Percentiles rank a stretch among this genome's conserved stretches.
Evolutionary conservation across 2,329 filamentous ascomycete species (phyloP).

Genomic region (Incumbomyces delicatus): DNA sequence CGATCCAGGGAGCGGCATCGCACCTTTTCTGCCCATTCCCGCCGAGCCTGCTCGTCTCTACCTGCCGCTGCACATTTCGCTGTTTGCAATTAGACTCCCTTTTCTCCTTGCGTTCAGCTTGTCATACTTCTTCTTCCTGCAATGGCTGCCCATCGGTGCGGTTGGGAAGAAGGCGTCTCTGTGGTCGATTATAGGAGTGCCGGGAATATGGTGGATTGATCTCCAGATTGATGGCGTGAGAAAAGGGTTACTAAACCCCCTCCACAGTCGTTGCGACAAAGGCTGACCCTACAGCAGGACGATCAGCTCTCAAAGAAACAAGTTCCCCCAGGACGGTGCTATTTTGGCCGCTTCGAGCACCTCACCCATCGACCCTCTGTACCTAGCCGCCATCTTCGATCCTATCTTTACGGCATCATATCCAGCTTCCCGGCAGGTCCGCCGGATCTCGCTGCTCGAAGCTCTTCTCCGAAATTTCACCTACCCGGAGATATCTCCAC

Average conservation of each 20-base stretch:
- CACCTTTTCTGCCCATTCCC: conserved; percentile 80
- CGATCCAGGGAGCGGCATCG: conserved; percentile 77
- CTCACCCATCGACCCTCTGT: conserved; percentile 84
- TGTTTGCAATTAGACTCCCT: conserved; percentile 74
- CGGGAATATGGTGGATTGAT: conserved; percentile 96
- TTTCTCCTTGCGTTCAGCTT: conserved; percentile 59
- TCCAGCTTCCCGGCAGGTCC: conserved; percentile 62
- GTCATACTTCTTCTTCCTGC: conserved; percentile 70
- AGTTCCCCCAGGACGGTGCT: conserved; percentile 67
- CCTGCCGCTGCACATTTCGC: conserved; percentile 54
- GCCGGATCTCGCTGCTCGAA: conserved; percentile 63
- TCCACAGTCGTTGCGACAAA: background rate
- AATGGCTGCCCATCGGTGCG: conserved; percentile 65
- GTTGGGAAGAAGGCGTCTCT: conserved; percentile 70
- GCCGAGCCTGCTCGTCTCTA: conserved; percentile 54
- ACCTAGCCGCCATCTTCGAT: conserved; percentile 91
- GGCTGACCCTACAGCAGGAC: conserved; percentile 35
- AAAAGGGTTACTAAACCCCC: conserved; percentile 53
- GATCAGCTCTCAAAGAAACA: conserved; percentile 60
- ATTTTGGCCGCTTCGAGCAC: conserved; percentile 88
- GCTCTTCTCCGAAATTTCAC: conserved; percentile 67
- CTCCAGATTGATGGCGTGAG: conserved; percentile 96
- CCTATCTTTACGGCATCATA: conserved; percentile 86
- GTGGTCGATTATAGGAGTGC: conserved; percentile 78
- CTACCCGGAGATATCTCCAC: conserved; percentile 42